A percentile compares a stretch with the other conserved stretches of the same genome.
phyloP scores from a whole-genome alignment of 257 asterid genomes.

The Ilex asprella region DNA sequence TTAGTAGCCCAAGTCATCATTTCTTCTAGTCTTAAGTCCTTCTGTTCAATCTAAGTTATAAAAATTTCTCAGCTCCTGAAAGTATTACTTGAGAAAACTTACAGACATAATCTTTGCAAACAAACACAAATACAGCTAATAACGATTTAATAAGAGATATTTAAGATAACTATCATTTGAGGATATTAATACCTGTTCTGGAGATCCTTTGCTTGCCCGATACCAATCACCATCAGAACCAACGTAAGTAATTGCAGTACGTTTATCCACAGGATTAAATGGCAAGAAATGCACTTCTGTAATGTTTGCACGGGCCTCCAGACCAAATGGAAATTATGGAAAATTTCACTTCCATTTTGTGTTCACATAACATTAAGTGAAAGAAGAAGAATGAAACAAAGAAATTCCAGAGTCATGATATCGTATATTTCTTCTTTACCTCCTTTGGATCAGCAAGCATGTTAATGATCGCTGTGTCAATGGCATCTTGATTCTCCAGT shows the following conservation, averaged over 20 bases:
- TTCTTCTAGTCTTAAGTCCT: too few species aligned
- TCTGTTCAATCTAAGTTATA: too few species aligned
- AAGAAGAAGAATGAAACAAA: neutral
- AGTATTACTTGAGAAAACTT: too few species aligned
- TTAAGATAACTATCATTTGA: too few species aligned
- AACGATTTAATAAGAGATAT: too few species aligned
- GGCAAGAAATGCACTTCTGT: conserved; percentile 25
- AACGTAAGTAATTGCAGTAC: conserved; percentile 24
- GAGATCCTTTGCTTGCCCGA: conserved; percentile 28
- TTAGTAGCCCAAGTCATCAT: too few species aligned
- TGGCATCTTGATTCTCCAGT: conserved; percentile 30
- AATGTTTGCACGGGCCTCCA: conserved; percentile 23
- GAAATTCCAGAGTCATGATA: neutral
- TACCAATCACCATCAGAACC: conserved; percentile 24
- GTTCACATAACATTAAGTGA: neutral
- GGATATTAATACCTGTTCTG: conserved; percentile 20
- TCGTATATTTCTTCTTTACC: conserved; percentile 2
- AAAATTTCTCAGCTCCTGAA: too few species aligned
- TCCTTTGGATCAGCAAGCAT: conserved; percentile 30
- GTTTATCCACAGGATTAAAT: conserved; percentile 27
- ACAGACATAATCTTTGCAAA: too few species aligned
- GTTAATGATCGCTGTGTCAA: conserved; percentile 23
- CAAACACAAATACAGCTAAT: too few species aligned
- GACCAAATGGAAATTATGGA: neutral
- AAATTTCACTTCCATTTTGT: neutral